Evolutionary conservation across 2,329 filamentous ascomycete species (phyloP).

Genomic region (Scytalidium lignicola): DNA sequence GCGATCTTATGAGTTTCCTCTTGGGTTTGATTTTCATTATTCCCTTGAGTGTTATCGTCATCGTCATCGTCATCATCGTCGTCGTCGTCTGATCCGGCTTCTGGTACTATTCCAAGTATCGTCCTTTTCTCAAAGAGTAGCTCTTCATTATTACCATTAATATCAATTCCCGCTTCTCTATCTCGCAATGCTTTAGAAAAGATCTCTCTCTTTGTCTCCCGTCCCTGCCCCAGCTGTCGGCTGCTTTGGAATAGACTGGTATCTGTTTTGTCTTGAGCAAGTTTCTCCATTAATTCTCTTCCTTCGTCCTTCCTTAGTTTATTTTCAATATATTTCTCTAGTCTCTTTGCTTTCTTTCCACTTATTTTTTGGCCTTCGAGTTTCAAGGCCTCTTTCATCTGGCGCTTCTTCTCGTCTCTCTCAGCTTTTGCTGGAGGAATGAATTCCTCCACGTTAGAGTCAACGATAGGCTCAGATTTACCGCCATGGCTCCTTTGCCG

Average conservation of each 20-base stretch:
- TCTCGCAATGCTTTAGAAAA: constrained; percentile 60
- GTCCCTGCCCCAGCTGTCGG: constrained; percentile 66
- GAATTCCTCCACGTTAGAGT: constrained; percentile 53
- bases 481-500: constrained; percentile 47
- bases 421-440: constrained; percentile 40
- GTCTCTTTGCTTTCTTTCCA: constrained; percentile 60
- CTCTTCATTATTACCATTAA: constrained; percentile 36
- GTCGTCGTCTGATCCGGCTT: constrained; percentile 24
- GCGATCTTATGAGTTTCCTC: not conserved
- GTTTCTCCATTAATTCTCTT: constrained; percentile 73
- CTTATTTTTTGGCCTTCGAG: constrained; percentile 50
- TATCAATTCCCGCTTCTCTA: constrained; percentile 53
- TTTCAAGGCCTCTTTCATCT: constrained; percentile 48
- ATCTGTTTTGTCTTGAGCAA: constrained; percentile 75
- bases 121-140: constrained; percentile 46
- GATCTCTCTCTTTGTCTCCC: constrained; percentile 67
- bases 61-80: constrained; percentile 21
- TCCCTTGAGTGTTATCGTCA: constrained; percentile 18
- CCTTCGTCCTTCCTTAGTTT: constrained; percentile 96
- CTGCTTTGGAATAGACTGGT: constrained; percentile 76
- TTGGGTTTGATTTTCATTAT: constrained; percentile 7
- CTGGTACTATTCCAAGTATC: constrained; percentile 25
- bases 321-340: constrained; percentile 72
- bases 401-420: constrained; percentile 49
- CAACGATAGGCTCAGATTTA: constrained; percentile 30